Evolutionary conservation across 352 stramenopile species (phyloP).

Genomic region (Hyaloperonospora arabidopsidis): DNA sequence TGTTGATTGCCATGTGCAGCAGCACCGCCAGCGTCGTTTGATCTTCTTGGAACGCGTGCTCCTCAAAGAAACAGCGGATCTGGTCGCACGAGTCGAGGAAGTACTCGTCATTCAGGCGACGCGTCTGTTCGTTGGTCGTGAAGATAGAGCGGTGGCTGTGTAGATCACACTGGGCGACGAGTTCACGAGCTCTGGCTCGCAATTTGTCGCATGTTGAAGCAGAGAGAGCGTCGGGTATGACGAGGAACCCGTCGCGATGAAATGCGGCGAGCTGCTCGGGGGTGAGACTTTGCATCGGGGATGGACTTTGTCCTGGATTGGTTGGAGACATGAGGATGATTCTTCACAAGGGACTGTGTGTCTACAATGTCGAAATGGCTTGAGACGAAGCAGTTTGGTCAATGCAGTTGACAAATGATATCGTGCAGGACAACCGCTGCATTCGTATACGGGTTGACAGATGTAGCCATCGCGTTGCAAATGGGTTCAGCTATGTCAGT

Average conservation of each 20-base stretch:
- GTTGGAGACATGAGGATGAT: too few relatives aligned
- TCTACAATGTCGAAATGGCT: too few relatives aligned
- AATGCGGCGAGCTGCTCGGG: slow-evolving; percentile 53
- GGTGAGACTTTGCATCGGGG: slow-evolving; percentile 41
- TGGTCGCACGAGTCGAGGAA: slow-evolving; percentile 90
- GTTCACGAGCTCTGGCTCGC: slow-evolving; percentile 37
- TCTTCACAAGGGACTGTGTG: too few relatives aligned
- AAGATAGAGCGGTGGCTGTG: slow-evolving; percentile 69
- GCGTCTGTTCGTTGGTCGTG: slow-evolving; percentile 75
- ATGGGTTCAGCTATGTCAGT: too few relatives aligned
- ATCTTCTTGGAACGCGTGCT: slow-evolving; percentile 56
- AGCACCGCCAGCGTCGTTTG: slow-evolving; percentile 62
- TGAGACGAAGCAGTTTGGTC: too few relatives aligned
- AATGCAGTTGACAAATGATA: too few relatives aligned
- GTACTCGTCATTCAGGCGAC: slow-evolving; percentile 85
- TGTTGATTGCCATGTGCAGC: slow-evolving; percentile 86
- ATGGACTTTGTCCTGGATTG: too few relatives aligned
- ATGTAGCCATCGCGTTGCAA: too few relatives aligned
- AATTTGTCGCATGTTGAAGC: slow-evolving; percentile 45
- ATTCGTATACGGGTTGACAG: too few relatives aligned
- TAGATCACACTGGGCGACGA: slow-evolving; percentile 57
- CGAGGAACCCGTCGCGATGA: slow-evolving; percentile 57
- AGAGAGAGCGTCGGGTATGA: slow-evolving; percentile 39
- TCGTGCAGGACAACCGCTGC: too few relatives aligned
- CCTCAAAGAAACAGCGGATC: slow-evolving; percentile 93